A percentile compares a stretch with the other conserved stretches of the same genome.
phyloP scores from a whole-genome alignment of 169 alveolate species.

The Plasmodium cynomolgi region DNA sequence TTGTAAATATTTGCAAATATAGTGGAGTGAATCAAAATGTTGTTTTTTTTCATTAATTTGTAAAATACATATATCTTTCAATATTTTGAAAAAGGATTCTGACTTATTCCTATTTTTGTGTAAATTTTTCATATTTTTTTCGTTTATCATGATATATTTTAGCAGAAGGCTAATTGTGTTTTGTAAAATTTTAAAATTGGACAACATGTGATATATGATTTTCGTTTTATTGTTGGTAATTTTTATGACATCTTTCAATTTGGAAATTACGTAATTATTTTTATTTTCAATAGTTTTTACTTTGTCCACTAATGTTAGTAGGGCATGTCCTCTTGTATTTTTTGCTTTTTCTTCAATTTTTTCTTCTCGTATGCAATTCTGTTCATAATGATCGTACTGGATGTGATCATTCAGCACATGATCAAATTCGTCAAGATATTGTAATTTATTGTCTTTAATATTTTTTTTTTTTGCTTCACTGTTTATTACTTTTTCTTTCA shows the following conservation, averaged over 20 bases:
- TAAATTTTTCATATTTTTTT: slow-evolving; percentile 62
- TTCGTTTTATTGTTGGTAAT: slow-evolving; percentile 65
- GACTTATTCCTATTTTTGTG: slow-evolving; percentile 14
- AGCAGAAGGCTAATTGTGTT: slow-evolving; percentile 40
- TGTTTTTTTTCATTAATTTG: slow-evolving; percentile 37
- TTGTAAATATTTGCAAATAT: slow-evolving; percentile 35
- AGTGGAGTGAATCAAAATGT: slow-evolving; percentile 12
- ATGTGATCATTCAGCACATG: slow-evolving; percentile 38
- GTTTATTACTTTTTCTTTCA: not conserved
- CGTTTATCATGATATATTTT: slow-evolving; percentile 67
- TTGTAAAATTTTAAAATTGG: slow-evolving; percentile 54
- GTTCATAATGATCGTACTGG: slow-evolving; percentile 5
- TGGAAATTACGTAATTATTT: slow-evolving; percentile 45
- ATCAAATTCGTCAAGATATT: slow-evolving; percentile 27
- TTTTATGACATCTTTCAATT: slow-evolving; percentile 56
- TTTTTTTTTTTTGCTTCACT: not conserved
- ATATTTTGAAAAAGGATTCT: slow-evolving; percentile 19
- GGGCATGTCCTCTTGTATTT: slow-evolving; percentile 70
- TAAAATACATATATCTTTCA: slow-evolving; percentile 30
- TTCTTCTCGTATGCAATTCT: slow-evolving; percentile 64
- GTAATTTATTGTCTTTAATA: slow-evolving; percentile 16
- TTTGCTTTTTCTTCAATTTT: slow-evolving; percentile 64
- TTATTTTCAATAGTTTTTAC: slow-evolving; percentile 59
- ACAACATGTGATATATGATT: slow-evolving; percentile 57
- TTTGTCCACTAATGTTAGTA: slow-evolving; percentile 60